These are phyloP conservation scores for Chaetomium sp. DNA, from an alignment of 2,329 filamentous ascomycete genomes.

Conservation along the genomic window DNA sequence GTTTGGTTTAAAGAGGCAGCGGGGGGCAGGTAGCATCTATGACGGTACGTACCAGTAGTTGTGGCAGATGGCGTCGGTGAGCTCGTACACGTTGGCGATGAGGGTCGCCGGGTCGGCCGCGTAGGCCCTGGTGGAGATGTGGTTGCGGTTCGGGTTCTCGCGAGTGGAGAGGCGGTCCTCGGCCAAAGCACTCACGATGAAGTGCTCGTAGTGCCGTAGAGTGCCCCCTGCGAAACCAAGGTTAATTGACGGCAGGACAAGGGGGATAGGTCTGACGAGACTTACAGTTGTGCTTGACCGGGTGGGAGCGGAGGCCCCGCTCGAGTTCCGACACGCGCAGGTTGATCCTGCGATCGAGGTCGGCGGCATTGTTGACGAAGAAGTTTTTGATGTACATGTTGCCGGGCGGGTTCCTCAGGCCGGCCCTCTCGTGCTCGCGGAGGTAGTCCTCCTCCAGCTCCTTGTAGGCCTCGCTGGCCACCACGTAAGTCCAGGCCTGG, in stretches of 20 bases:
- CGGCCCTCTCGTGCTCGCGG: background rate
- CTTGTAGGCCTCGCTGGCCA: background rate
- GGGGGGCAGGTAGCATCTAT: too few species aligned
- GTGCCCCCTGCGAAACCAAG: background rate
- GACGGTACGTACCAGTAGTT: conserved; percentile 16
- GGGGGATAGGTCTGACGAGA: background rate
- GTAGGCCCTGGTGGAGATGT: conserved; percentile 9
- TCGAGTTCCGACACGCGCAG: conserved; percentile 4
- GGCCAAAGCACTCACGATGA: conserved; percentile 15
- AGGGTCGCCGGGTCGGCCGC: background rate
- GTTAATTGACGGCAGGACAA: too few species aligned
- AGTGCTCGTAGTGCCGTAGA: conserved; percentile 7
- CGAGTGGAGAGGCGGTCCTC: conserved; percentile 1
- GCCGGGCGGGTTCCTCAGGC: background rate
- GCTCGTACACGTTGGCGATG: conserved; percentile 22
- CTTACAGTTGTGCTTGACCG: background rate
- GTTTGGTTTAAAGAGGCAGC: too few species aligned
- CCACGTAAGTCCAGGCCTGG: conserved; percentile 4
- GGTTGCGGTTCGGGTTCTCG: background rate
- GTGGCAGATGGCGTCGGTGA: conserved; percentile 20
- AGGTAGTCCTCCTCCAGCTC: conserved; percentile 15
- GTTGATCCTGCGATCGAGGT: background rate
- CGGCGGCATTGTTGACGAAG: conserved; percentile 2
- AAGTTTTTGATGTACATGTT: background rate
- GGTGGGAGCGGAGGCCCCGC: background rate